Evolutionary conservation across 495 filamentous ascomycete species (phyloP).

Genomic region (Annulohypoxylon stygium): DNA sequence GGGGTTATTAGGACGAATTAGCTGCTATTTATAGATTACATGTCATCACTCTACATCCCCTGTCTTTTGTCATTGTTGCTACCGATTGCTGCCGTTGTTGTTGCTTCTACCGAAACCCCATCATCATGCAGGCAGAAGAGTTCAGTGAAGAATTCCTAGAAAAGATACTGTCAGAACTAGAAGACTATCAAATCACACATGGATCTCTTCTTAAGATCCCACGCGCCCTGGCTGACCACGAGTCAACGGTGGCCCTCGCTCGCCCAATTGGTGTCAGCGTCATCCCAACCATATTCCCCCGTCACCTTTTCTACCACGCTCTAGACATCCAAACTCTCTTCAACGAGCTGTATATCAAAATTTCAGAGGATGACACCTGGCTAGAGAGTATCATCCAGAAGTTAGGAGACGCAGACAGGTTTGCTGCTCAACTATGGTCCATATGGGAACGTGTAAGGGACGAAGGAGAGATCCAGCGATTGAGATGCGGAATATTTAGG

Average conservation of each 20-base stretch:
- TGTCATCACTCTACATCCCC: too few relatives aligned
- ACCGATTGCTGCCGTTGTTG: too few relatives aligned
- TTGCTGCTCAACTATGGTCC: conserved; percentile 76
- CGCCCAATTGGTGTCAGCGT: conserved; percentile 65
- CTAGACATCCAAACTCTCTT: conserved; percentile 72
- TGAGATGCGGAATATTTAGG: conserved; percentile 81
- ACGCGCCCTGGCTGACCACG: conserved; percentile 17
- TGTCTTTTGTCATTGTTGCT: too few relatives aligned
- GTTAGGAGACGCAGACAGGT: conserved; percentile 74
- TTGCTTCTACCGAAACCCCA: neutral
- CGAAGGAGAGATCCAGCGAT: conserved; percentile 77
- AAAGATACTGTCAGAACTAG: conserved; percentile 28
- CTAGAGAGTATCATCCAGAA: conserved; percentile 72
- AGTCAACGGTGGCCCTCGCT: conserved; percentile 30
- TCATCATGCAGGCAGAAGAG: conserved; percentile 4
- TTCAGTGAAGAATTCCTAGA: conserved; percentile 22
- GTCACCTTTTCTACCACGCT: conserved; percentile 73
- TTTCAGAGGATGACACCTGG: conserved; percentile 78
- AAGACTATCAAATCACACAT: conserved; percentile 39
- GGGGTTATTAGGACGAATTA: too few relatives aligned
- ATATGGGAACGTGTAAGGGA: conserved; percentile 75
- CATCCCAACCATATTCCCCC: conserved; percentile 79
- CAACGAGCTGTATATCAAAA: conserved; percentile 79
- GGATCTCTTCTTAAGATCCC: conserved; percentile 37
- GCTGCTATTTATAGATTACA: too few relatives aligned